Base-by-base conservation (phyloP, 2,329 filamentous ascomycete genomes). In the Penicillium sp. region DNA sequence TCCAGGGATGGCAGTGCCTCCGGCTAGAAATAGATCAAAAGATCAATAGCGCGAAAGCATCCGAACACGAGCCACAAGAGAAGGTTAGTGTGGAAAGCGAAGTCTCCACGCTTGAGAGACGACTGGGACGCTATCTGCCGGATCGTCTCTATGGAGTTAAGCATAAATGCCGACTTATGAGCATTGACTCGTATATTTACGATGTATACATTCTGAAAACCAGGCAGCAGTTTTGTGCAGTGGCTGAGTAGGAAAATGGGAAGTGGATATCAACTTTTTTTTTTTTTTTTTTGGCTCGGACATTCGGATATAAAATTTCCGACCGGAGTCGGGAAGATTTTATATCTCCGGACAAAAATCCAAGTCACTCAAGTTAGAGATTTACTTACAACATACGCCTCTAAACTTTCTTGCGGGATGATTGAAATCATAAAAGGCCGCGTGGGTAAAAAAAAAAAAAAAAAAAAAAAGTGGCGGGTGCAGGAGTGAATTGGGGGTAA, bases 161-260 rank as follows among this genome's bases (percentile, higher is more conserved):
- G 38, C 52, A 55, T 50, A 43, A 55, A 47, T 63, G 52, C 59
- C 57, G 61, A 36, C 19, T 41, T 26, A 45, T 50, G 33, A 53
- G 47, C 46, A 42, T 53, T 53, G 54, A 54, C 50, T 49, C 42
- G 22, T n/a, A 14, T 30, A 16, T 14, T 25, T 33, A 16, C 36
- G 7, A 22, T 22, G 22, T 22, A 48, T 37, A 16, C 31, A 41
- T 50, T 60, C 43, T 55, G 28, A 44, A 55, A 57, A 48, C 38
- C 51, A 64, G 62, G 61, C 61, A 62, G 50, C 57, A 63, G 38
- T 44, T 45, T 56, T 42, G 35, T 25, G 50, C 30, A 50, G 54
- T 63, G 62, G 53, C 59, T 58, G 59, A 57, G 59, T 49, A 45
- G 35, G n/a, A 17, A 9, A 31, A 30, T 26, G 52, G 55, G 46